Evolutionary conservation across 208 protist genomes (phyloP), one percentile per base, ranked within the genome.

Genomic region (Trypanosoma lewisi): DNA sequence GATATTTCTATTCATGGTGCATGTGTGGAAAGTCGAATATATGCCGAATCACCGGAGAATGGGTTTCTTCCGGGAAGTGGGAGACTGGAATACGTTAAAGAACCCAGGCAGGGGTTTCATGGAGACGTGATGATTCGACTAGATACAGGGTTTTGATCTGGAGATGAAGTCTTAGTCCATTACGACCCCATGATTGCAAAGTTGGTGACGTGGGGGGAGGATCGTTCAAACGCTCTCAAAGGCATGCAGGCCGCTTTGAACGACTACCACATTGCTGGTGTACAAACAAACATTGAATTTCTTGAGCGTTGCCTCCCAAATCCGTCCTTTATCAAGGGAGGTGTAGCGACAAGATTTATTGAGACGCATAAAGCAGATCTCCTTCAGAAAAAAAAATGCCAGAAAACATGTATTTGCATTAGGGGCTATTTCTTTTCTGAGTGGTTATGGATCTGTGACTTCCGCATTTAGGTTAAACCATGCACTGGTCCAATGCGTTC

Each of bases 161-260:
- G 93, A 21, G 78, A 87, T 60, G 67, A 90, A 41, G 89, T 98
- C 2, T 71, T 77, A 0, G 75, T 98, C 23, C 89, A 97, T 70
- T 99, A 99, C 74, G 98, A 99, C 71, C 97, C 98, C n/a, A 94
- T 99, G 88, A 97, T 99, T 77, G 94, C 95, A 37, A 99, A 99
- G 84, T 67, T 99, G 8, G 89, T 97, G 28, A 91, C 91, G 19
- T 97, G 94, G 84, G 91, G 80, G 21, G 53, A 62, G 27, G 77
- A 93, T 68, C 87, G 98, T 37, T 52, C 60, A 11, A 67, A 72
- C 16, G 89, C 93, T 14, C 59, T 98, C 1, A 48, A 75, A 39
- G 77, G 80, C 31, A 75, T 98, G 66, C 58, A 55, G 44, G 63
- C 73, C 27, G 77, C 89, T 1, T 77, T 98, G 23, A 72, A 93